Conservation (phyloP, 805 yeast genomes). For the Teunomyces funiuensis region DNA sequence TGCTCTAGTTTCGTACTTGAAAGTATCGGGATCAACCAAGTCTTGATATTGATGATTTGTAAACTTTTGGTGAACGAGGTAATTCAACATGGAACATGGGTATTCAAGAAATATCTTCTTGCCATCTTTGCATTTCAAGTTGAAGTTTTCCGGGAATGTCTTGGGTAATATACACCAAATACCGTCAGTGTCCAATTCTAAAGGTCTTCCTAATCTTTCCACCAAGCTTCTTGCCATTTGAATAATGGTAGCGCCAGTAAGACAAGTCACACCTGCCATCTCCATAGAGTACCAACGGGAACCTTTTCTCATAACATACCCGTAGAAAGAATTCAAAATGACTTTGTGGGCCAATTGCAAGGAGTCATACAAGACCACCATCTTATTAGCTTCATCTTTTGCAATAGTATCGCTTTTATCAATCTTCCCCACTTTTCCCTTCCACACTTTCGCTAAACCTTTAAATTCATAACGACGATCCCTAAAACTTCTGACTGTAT, state of each 20-base stretch:
- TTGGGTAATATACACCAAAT: constrained; percentile 97
- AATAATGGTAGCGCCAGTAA: constrained; percentile 96
- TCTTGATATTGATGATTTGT: constrained; percentile 96
- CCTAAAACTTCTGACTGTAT: constrained; percentile 91
- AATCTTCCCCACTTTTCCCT: constrained; percentile 66
- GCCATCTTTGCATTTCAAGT: constrained; percentile 71
- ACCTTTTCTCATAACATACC: constrained; percentile 98
- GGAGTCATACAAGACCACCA: constrained; percentile 92
- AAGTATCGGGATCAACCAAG: constrained; percentile 63
- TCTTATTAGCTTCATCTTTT: constrained; percentile 87
- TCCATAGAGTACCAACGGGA: constrained; percentile 99
- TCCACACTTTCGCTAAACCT: constrained; percentile 92
- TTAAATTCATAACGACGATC: constrained; percentile 96
- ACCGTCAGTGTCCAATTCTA: constrained; percentile 98
- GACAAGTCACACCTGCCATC: constrained; percentile 99
- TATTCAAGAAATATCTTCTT: constrained; percentile 76
- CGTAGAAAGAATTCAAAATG: constrained; percentile 93
- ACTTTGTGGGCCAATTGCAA: constrained; percentile 96
- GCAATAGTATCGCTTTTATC: constrained; percentile 53
- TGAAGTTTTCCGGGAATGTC: constrained; percentile 88
- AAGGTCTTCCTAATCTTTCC: constrained; percentile 90
- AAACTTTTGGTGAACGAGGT: constrained; percentile 83
- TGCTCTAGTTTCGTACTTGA: constrained; percentile 71
- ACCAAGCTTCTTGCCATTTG: constrained; percentile 94
- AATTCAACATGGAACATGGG: constrained; percentile 95